Percentiles rank a stretch among this genome's conserved stretches.
Evolutionary conservation across 1,284 basidiomycete genomes (phyloP).

Genomic region (Afroboletus lepidellus): DNA sequence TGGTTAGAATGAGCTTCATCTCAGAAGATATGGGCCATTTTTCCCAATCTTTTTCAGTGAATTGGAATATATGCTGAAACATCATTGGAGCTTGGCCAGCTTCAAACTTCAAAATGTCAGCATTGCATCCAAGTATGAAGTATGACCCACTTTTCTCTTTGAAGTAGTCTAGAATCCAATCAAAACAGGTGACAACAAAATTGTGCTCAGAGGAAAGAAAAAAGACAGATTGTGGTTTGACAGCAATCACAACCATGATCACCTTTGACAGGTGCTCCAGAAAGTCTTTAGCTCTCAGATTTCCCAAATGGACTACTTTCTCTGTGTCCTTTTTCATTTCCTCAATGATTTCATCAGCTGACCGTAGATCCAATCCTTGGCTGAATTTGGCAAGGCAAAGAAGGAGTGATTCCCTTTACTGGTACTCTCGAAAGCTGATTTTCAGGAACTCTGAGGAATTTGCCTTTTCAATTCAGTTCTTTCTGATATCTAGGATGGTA

Average conservation of each 20-base stretch:
- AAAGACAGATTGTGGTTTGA: slow-evolving; percentile 14
- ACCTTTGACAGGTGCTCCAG: background rate
- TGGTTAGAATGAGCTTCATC: no score
- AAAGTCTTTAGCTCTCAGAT: background rate
- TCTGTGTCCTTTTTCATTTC: background rate
- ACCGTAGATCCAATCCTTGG: background rate
- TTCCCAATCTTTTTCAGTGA: no score
- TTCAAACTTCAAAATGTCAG: no score
- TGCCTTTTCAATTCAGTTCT: background rate
- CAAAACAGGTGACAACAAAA: slow-evolving; percentile 5
- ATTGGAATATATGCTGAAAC: no score
- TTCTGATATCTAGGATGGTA: background rate
- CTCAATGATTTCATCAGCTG: background rate
- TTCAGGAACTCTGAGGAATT: background rate
- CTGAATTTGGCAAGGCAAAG: background rate
- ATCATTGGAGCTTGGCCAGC: no score
- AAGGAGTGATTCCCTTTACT: slow-evolving; percentile 9
- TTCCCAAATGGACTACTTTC: no score
- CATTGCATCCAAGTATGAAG: background rate
- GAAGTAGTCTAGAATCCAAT: slow-evolving; percentile 3
- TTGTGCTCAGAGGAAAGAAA: slow-evolving; percentile 13
- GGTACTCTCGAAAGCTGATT: slow-evolving; percentile 12
- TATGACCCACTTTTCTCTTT: background rate
- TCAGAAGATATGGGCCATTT: no score
- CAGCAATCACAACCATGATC: slow-evolving; percentile 1